Conservation (phyloP, 2,329 filamentous ascomycete species). For the Fusarium sp. region DNA sequence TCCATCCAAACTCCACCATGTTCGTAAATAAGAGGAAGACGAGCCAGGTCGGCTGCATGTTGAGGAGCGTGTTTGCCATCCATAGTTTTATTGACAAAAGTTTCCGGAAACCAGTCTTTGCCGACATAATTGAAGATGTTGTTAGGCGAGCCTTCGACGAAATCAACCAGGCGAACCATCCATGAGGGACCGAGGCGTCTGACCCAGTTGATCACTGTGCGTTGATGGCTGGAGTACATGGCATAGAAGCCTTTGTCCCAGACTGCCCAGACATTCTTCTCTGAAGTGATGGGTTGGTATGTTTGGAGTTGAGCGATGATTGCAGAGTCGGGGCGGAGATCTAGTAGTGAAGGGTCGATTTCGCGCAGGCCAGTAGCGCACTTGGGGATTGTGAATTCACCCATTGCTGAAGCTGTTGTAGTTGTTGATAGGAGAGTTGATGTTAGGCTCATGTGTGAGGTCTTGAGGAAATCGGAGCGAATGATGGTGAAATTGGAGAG, state of each 20-base stretch:
- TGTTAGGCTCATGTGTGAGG: background rate
- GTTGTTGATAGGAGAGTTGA: background rate
- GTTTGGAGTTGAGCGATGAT: slow-evolving; percentile 44
- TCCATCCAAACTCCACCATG: slow-evolving; percentile 57
- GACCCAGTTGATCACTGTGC: slow-evolving; percentile 54
- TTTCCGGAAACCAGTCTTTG: slow-evolving; percentile 41
- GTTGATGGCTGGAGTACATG: slow-evolving; percentile 50
- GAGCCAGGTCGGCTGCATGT: slow-evolving; percentile 58
- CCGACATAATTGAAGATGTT: slow-evolving; percentile 49
- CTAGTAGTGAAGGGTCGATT: slow-evolving; percentile 9
- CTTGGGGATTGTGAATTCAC: background rate
- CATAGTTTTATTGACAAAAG: slow-evolving; percentile 47
- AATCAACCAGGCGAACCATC: slow-evolving; percentile 53
- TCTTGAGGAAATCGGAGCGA: too few species aligned
- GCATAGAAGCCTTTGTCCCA: slow-evolving; percentile 51
- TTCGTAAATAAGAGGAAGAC: slow-evolving; percentile 51
- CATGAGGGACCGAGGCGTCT: slow-evolving; percentile 51
- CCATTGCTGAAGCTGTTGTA: background rate
- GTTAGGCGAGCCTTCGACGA: slow-evolving; percentile 47
- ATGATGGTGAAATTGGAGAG: background rate
- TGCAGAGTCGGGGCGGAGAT: slow-evolving; percentile 44
- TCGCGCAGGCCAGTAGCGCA: slow-evolving; percentile 20
- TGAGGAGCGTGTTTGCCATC: slow-evolving; percentile 51
- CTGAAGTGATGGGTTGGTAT: slow-evolving; percentile 47
- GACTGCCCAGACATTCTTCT: slow-evolving; percentile 58